Conservation (phyloP, 257 asterid species). For the Sherardia arvensis region DNA sequence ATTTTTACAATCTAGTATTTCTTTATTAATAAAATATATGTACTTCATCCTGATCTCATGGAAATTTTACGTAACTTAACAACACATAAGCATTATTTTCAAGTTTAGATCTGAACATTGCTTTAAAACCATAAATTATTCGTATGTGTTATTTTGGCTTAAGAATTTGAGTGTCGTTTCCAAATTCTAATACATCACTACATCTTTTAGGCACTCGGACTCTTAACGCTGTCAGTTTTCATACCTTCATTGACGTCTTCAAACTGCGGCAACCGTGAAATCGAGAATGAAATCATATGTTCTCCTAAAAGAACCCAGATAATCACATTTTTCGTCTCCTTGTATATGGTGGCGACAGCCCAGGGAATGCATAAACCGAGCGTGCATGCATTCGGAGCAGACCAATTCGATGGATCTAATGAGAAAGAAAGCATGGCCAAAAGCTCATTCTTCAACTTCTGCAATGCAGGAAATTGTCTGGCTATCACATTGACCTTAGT, state of each 20-base stretch:
- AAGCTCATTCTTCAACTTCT: constrained; percentile 76
- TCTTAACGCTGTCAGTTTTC: constrained; percentile 32
- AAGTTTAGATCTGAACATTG: no score
- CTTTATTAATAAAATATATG: no score
- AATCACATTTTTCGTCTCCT: constrained; percentile 44
- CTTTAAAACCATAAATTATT: no score
- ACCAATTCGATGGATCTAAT: constrained; percentile 53
- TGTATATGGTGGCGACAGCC: constrained; percentile 50
- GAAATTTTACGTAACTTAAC: no score
- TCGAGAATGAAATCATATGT: no score
- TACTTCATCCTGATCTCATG: no score
- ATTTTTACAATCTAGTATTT: no score
- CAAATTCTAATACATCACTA: no score
- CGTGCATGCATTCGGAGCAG: constrained; percentile 70
- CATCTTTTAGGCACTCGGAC: constrained; percentile 40
- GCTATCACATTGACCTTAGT: constrained; percentile 31
- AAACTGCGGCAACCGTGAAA: neutral
- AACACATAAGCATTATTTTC: no score
- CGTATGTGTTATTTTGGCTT: no score
- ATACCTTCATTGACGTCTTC: constrained; percentile 11
- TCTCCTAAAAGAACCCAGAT: no score
- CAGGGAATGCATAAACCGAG: constrained; percentile 78
- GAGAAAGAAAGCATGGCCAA: constrained; percentile 47
- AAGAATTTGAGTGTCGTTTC: no score
- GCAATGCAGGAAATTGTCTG: constrained; percentile 42